Conservation (phyloP, 805 yeast species). For the Saturnispora besseyi region DNA sequence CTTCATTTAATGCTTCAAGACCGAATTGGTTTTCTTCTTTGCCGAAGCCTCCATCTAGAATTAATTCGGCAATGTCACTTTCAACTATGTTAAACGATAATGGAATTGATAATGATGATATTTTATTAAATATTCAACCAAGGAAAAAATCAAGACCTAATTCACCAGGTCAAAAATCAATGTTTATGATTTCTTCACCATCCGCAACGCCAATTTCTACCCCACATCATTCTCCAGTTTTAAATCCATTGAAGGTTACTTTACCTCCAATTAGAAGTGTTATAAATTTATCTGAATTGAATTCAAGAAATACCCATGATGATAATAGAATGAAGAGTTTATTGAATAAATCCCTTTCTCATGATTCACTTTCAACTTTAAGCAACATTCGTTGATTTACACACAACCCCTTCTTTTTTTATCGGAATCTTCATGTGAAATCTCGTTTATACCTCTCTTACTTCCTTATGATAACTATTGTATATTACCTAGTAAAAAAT, state of each 20-base stretch:
- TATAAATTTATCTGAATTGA: constrained; percentile 14
- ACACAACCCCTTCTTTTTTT: background rate
- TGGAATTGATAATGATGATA: background rate
- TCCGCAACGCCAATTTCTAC: constrained; percentile 27
- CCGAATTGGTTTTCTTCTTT: constrained; percentile 6
- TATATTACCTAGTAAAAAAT: background rate
- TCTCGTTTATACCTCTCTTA: background rate
- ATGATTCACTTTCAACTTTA: constrained; percentile 17
- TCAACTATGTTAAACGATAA: constrained; percentile 13
- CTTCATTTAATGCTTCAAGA: constrained; percentile 12
- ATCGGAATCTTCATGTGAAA: background rate
- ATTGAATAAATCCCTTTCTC: constrained; percentile 20
- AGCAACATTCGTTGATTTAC: background rate
- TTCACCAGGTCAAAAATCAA: constrained; percentile 11
- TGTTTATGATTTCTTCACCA: constrained; percentile 29
- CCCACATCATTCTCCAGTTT: constrained; percentile 31
- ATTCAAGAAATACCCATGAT: constrained; percentile 11
- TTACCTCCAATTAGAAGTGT: constrained; percentile 29
- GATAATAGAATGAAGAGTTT: constrained; percentile 25
- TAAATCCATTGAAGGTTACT: constrained; percentile 22
- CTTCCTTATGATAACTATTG: background rate
- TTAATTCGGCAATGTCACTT: constrained; percentile 17
- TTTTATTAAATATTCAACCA: constrained; percentile 16
- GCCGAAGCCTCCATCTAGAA: constrained; percentile 20
- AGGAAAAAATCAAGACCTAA: constrained; percentile 32